Base-by-base conservation (phyloP, 1,284 basidiomycete genomes). In the Rhizoctonia solani region DNA sequence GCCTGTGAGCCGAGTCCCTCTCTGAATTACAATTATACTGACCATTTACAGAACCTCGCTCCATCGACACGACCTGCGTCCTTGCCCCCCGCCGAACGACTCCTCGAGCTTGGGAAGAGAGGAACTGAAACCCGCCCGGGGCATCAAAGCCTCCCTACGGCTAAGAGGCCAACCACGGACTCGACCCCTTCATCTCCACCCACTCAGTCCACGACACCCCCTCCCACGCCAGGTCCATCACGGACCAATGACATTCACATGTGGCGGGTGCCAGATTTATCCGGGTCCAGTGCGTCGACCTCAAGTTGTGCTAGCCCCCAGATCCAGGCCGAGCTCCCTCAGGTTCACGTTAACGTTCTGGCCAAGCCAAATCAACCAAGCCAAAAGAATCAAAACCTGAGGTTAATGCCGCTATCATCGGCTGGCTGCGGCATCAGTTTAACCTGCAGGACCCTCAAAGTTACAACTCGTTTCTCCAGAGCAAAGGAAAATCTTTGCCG, bases 391-490 rank as follows among this genome's bases (percentile, higher is more conserved):
- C 68, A 9, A 47, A 56, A 25, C 56, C 68, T 14, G 68, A 67
- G 41, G 55, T 68, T 47, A 63, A 69, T 39, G 58, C 68, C n/a
- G 66, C 65, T 25, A 65, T 69, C 44, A 54, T 69, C 47, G 44
- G 42, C 21, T 69, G 68, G 68, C 46, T 69, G n/a, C 65, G 68
- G 19, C 39, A 21, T 23, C 55, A 67, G 39, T 54, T 67, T 37
- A 39, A 46, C 30, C 13, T 29, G 13, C 37, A 65, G 42, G 72
- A 73, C 4, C 13, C 59, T 14, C 47, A 63, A 47, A 70, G 68
- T 6, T 84, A 81, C 78, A 56, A 70, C 8, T 74, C 75, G 5
- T 83, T 81, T 68, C 81, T 81, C 73, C 74, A 75, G 68, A 76
- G 76, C 27, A 80, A 77, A 63, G 79, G 76, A n/a, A 75, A 73